Conservation (phyloP, 2,329 filamentous ascomycete species). For the Apiospora malaysiana region DNA sequence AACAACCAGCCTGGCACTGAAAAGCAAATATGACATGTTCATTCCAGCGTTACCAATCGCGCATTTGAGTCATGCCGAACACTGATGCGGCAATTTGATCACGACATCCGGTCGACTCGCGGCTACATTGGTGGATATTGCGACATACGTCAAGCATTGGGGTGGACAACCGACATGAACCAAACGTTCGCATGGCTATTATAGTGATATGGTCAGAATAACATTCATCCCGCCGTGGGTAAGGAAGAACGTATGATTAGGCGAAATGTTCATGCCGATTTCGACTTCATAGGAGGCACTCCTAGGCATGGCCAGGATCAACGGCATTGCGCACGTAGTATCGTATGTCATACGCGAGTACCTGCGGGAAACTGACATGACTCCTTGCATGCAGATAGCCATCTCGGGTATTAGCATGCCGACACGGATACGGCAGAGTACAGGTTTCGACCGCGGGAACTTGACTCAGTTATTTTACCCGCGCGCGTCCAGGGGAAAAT, state of each 20-base stretch:
- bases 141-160: neutral
- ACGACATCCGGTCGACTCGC: neutral
- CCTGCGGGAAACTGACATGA: neutral
- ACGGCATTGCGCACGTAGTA: neutral
- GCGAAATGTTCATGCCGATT: neutral
- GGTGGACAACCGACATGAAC: neutral
- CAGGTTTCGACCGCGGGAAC: neutral
- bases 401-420: neutral
- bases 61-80: neutral
- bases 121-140: too few species aligned
- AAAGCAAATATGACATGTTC: neutral
- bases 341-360: neutral
- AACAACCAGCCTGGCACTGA: neutral
- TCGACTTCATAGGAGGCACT: neutral
- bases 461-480: neutral
- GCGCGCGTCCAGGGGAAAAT: neutral
- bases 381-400: neutral
- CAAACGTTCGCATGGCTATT: neutral
- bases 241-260: neutral
- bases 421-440: neutral
- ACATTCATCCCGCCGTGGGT: too few species aligned
- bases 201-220: neutral
- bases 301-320: neutral
- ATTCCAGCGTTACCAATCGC: neutral
- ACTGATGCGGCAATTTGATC: neutral